Evolutionary conservation across 2,329 filamentous ascomycete genomes (phyloP).

Genomic region (Fusarium sp.): DNA sequence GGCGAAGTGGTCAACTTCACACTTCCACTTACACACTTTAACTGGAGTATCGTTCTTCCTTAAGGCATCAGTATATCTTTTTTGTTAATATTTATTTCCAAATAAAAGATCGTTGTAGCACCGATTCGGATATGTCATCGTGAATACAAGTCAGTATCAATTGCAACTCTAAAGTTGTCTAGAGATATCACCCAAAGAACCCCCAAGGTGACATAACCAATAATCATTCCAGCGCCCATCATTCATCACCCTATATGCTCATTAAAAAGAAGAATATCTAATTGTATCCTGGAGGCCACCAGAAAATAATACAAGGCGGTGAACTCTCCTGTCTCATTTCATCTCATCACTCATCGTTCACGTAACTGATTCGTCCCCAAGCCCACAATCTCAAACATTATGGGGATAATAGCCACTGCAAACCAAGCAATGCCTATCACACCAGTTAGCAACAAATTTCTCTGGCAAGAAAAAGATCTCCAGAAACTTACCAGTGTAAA

Average conservation of each 20-base stretch:
- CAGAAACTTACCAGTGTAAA: slow-evolving; percentile 77
- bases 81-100: not conserved
- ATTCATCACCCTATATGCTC: slow-evolving; percentile 37
- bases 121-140: no score
- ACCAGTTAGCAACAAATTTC: not conserved
- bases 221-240: slow-evolving; percentile 31
- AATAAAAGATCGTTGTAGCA: not conserved
- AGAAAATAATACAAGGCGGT: slow-evolving; percentile 6
- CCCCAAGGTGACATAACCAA: slow-evolving; percentile 7
- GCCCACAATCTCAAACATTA: slow-evolving; percentile 73
- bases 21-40: not conserved
- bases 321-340: slow-evolving; percentile 7
- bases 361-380: slow-evolving; percentile 55
- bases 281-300: slow-evolving; percentile 15
- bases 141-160: not conserved
- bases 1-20: not conserved
- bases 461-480: not conserved
- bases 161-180: slow-evolving; percentile 18
- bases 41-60: not conserved
- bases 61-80: no score
- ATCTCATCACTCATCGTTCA: slow-evolving; percentile 34
- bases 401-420: slow-evolving; percentile 77
- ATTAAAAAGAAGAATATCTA: slow-evolving; percentile 34
- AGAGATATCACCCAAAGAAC: slow-evolving; percentile 4
- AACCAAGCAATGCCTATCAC: slow-evolving; percentile 80